Conservation (phyloP, 148 eudicot genomes). For the Mesembryanthemum crystallinum region DNA sequence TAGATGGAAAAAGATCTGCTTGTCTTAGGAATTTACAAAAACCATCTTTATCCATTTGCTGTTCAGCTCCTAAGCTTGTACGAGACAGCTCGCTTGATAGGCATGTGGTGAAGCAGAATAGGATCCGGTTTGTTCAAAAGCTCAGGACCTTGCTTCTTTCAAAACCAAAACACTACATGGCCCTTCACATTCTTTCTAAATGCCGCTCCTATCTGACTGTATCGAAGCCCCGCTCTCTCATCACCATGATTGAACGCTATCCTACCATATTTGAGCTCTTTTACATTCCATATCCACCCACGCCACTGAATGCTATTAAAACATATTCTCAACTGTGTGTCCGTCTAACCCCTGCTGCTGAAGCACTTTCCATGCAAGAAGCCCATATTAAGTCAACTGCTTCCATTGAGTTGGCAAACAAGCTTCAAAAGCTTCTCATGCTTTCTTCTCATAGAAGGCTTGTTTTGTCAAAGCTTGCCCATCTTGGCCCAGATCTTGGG, state of each 20-base stretch:
- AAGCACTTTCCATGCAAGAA: conserved; percentile 61
- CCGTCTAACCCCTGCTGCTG: conserved; percentile 75
- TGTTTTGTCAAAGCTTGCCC: conserved; percentile 74
- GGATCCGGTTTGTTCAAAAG: conserved; percentile 80
- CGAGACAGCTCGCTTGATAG: conserved; percentile 72
- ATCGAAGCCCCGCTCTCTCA: conserved; percentile 55
- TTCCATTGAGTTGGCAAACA: conserved; percentile 47
- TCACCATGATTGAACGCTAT: conserved; percentile 81
- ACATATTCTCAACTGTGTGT: conserved; percentile 70
- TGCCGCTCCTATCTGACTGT: conserved; percentile 67
- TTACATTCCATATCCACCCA: conserved; percentile 63
- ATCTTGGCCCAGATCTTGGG: conserved; percentile 84
- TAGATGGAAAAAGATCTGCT: conserved; percentile 11
- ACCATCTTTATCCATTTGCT: conserved; percentile 31
- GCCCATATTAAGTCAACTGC: conserved; percentile 40
- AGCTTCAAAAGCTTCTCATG: conserved; percentile 88
- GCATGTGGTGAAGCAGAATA: conserved; percentile 76
- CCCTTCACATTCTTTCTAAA: conserved; percentile 62
- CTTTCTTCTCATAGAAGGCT: conserved; percentile 67
- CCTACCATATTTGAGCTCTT: conserved; percentile 85
- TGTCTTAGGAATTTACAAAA: conserved; percentile 22
- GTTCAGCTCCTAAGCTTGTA: conserved; percentile 56
- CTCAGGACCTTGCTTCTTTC: conserved; percentile 80
- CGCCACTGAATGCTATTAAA: conserved; percentile 63
- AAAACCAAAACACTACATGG: conserved; percentile 85